Evolutionary conservation across 768 basidiomycete species (phyloP).

Genomic region (Tephrocybe rancida): DNA sequence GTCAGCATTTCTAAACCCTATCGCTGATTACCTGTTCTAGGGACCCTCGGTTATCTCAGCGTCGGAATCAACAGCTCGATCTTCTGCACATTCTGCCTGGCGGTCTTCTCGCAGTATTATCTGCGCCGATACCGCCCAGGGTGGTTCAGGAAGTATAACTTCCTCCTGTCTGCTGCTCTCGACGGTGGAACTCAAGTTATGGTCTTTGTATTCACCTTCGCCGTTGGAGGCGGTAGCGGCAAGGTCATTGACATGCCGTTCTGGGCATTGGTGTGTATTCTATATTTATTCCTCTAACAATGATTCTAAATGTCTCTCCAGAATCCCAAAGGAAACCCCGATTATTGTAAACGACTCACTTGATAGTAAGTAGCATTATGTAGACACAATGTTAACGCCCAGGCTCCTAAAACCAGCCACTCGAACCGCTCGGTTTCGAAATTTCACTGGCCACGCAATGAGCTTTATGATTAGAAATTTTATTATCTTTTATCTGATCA

Average conservation of each 20-base stretch:
- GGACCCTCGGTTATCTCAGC: conserved; percentile 48
- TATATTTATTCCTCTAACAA: neutral
- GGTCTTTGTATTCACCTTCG: conserved; percentile 47
- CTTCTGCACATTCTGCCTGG: conserved; percentile 45
- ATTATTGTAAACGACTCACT: conserved; percentile 25
- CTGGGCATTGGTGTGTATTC: conserved; percentile 39
- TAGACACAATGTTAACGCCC: too few relatives aligned
- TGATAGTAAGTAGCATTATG: too few relatives aligned
- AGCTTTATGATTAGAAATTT: too few relatives aligned
- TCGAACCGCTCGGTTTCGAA: too few relatives aligned
- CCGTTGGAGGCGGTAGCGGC: conserved; percentile 46
- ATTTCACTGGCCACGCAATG: too few relatives aligned
- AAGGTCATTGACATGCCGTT: conserved; percentile 34
- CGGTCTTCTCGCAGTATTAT: conserved; percentile 50
- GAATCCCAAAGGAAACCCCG: conserved; percentile 25
- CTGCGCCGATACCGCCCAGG: conserved; percentile 41
- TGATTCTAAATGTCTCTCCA: neutral
- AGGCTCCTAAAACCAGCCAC: too few relatives aligned
- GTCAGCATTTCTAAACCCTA: neutral
- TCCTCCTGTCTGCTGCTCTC: conserved; percentile 50
- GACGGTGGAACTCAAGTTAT: conserved; percentile 51
- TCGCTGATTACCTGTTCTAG: conserved; percentile 19
- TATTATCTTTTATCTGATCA: too few relatives aligned
- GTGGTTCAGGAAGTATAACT: conserved; percentile 55
- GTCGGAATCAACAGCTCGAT: conserved; percentile 62